These are phyloP conservation scores for Dendrostoma leiphaemia DNA, from an alignment of 2,329 filamentous ascomycete species.

Conservation along the genomic window DNA sequence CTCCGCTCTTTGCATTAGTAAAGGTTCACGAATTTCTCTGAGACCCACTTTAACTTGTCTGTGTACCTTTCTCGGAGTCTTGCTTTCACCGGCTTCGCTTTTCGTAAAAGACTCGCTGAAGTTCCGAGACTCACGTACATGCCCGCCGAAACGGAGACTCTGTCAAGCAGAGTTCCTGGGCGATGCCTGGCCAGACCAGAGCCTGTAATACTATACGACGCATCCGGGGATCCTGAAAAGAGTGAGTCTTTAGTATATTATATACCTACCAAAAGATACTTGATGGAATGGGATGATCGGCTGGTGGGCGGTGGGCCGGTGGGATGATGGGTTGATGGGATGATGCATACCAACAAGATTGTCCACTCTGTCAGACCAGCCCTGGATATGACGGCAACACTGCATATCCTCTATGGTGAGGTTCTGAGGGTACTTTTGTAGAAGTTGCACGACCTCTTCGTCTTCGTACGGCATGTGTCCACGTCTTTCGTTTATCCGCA, in stretches of 20 bases:
- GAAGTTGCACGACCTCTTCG: neutral
- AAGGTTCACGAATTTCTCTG: slow-evolving; percentile 25
- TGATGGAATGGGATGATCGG: neutral
- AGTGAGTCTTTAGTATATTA: neutral
- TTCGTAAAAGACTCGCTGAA: slow-evolving; percentile 24
- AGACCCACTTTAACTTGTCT: slow-evolving; percentile 27
- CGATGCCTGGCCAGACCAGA: slow-evolving; percentile 20
- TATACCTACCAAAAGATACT: neutral
- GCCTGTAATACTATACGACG: slow-evolving; percentile 20
- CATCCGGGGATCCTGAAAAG: slow-evolving; percentile 20
- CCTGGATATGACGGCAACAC: slow-evolving; percentile 29
- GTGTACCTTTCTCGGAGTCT: slow-evolving; percentile 23
- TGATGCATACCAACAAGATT: slow-evolving; percentile 20
- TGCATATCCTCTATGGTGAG: slow-evolving; percentile 14
- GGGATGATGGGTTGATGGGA: too few species aligned
- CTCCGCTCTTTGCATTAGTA: slow-evolving; percentile 26
- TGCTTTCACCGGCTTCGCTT: slow-evolving; percentile 25
- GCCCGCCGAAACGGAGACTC: slow-evolving; percentile 25
- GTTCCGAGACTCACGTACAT: slow-evolving; percentile 25
- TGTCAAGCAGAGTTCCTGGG: slow-evolving; percentile 22
- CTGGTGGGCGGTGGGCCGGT: too few species aligned
- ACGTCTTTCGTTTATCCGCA: slow-evolving; percentile 22
- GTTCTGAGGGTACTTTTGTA: neutral
- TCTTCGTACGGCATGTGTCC: slow-evolving; percentile 28
- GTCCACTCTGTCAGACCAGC: slow-evolving; percentile 29